Evolutionary conservation across 805 yeast species (phyloP).

Genomic region (Metschnikowia corniflorae): DNA sequence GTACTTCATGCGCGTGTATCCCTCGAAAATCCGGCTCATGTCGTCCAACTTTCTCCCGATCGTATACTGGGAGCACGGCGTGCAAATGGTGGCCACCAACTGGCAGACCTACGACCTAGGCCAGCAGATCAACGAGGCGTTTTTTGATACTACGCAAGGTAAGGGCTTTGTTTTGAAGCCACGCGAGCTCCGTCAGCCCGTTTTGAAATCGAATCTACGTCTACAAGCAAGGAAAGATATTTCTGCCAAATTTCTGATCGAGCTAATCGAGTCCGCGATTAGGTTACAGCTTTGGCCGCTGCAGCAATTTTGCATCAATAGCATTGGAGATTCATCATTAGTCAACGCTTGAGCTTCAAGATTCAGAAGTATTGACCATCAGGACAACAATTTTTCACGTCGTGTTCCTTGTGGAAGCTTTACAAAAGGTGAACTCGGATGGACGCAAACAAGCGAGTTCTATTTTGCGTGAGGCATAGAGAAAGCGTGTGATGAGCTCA

Average conservation of each 20-base stretch:
- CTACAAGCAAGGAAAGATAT: neutral
- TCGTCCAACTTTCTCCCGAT: conserved; percentile 83
- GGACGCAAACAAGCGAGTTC: too few species aligned
- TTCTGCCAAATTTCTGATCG: conserved; percentile 22
- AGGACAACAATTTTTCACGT: too few species aligned
- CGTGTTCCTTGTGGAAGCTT: too few species aligned
- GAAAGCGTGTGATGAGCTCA: too few species aligned
- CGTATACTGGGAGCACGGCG: conserved; percentile 78
- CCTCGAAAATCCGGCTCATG: conserved; percentile 69
- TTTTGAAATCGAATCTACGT: conserved; percentile 22
- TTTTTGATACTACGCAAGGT: conserved; percentile 59
- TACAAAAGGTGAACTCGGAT: too few species aligned
- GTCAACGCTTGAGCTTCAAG: too few species aligned
- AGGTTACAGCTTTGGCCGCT: too few species aligned
- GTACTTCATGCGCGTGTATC: conserved; percentile 81
- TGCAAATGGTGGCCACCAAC: conserved; percentile 93
- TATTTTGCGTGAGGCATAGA: too few species aligned
- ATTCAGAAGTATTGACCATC: too few species aligned
- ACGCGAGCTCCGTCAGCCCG: conserved; percentile 33
- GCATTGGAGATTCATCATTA: too few species aligned
- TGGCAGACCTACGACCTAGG: conserved; percentile 94
- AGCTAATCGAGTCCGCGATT: too few species aligned
- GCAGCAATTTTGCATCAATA: too few species aligned
- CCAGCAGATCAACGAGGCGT: conserved; percentile 80
- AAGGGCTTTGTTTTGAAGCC: conserved; percentile 86